Conservation (phyloP, 176 grass and related monocot species). For the Oryza rufipogon region DNA sequence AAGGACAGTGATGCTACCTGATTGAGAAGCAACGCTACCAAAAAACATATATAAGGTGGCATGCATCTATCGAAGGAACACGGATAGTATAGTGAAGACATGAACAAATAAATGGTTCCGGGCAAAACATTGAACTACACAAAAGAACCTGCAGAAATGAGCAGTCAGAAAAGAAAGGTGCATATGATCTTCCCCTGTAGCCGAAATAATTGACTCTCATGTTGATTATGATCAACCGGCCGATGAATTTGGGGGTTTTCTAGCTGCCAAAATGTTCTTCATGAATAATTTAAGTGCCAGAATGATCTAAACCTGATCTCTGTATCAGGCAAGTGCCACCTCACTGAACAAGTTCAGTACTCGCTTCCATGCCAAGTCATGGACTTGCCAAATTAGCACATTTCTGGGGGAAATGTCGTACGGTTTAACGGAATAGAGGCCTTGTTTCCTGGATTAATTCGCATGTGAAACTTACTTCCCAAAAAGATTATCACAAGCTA, state of each 20-base stretch:
- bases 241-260: background rate
- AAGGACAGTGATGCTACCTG: background rate
- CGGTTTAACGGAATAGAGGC: conserved; percentile 24
- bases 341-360: background rate
- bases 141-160: background rate
- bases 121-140: background rate
- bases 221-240: background rate
- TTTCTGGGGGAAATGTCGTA: background rate
- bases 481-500: background rate
- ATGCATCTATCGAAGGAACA: background rate
- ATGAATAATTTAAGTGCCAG: no score
- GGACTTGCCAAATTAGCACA: background rate
- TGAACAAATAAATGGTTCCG: background rate
- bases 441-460: conserved; percentile 44
- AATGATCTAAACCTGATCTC: background rate
- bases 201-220: conserved; percentile 39
- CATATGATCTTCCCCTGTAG: conserved; percentile 8
- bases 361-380: conserved; percentile 30
- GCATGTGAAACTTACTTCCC: background rate
- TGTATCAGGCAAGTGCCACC: background rate
- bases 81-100: background rate
- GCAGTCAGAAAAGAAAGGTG: conserved; percentile 5
- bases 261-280: no score
- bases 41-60: background rate
- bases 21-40: background rate